Percentiles rank a stretch among this genome's conserved stretches.
Evolutionary conservation across 257 asterid genomes (phyloP).

Genomic region (Salvia rosmarinus): DNA sequence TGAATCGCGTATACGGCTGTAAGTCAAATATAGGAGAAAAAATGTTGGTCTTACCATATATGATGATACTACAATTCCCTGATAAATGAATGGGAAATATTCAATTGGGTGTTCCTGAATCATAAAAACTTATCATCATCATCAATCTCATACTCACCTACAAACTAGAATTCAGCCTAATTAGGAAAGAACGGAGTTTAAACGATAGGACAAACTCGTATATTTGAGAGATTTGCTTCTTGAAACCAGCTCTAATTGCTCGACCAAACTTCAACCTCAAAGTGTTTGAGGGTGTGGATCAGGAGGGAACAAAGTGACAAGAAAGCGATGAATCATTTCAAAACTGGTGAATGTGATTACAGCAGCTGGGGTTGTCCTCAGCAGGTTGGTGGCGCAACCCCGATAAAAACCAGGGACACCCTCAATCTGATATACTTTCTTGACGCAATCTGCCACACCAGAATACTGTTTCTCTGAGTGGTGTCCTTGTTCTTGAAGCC

Average conservation of each 20-base stretch:
- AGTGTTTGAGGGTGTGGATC: constrained; percentile 70
- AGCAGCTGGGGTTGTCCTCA: constrained; percentile 97
- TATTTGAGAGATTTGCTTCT: background rate
- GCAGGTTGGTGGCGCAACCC: constrained; percentile 90
- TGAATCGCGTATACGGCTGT: background rate
- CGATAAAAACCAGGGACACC: constrained; percentile 87
- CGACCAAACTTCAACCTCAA: constrained; percentile 33
- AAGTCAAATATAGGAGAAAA: background rate
- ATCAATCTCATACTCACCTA: constrained; percentile 19
- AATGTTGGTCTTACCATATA: constrained; percentile 3
- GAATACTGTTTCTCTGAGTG: constrained; percentile 87
- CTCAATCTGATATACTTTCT: constrained; percentile 72
- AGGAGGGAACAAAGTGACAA: constrained; percentile 63
- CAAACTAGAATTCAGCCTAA: constrained; percentile 3
- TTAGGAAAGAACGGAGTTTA: background rate
- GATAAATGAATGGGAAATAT: constrained; percentile 21
- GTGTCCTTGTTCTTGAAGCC: constrained; percentile 98
- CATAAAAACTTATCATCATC: constrained; percentile 41
- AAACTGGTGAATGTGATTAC: constrained; percentile 96
- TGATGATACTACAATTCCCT: background rate
- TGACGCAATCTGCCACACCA: constrained; percentile 81
- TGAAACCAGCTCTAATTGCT: background rate
- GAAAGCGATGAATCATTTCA: constrained; percentile 96
- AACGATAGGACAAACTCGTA: background rate
- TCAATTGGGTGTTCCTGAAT: constrained; percentile 13